phyloP scores from a whole-genome alignment of 352 stramenopile species.

The Phytophthora capsici region DNA sequence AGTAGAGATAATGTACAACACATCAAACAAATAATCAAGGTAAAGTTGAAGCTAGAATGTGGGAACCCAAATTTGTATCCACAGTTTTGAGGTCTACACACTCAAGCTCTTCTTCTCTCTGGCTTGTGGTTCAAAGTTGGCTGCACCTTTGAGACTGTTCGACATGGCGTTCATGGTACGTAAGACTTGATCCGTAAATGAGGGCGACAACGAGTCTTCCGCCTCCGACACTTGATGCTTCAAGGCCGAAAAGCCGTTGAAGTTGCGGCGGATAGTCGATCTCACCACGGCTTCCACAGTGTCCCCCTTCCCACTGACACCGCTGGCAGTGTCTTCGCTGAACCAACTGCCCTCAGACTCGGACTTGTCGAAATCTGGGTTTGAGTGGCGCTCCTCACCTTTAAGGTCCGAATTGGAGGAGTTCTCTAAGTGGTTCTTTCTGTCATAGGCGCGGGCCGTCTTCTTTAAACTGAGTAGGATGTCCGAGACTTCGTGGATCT shows the following conservation, averaged over 20 bases:
- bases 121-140: background rate
- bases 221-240: slow-evolving; percentile 24
- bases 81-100: slow-evolving; percentile 1
- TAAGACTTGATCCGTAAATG: slow-evolving; percentile 19
- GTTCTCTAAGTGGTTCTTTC: slow-evolving; percentile 13
- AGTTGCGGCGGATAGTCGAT: slow-evolving; percentile 18
- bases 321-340: slow-evolving; percentile 6
- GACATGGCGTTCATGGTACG: slow-evolving; percentile 14
- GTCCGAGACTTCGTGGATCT: slow-evolving; percentile 15
- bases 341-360: slow-evolving; percentile 22
- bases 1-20: background rate
- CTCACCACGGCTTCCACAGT: slow-evolving; percentile 27
- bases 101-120: slow-evolving; percentile 16
- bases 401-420: background rate
- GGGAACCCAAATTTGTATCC: too few species aligned
- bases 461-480: slow-evolving; percentile 22
- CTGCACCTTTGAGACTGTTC: slow-evolving; percentile 20
- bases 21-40: background rate
- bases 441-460: slow-evolving; percentile 26
- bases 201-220: slow-evolving; percentile 21
- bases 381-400: background rate
- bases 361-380: background rate
- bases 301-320: slow-evolving; percentile 2
- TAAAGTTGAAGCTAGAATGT: background rate
- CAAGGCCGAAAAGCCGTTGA: slow-evolving; percentile 26